Conservation (phyloP, 306 rosid species). For the Cucurbita moschata region DNA sequence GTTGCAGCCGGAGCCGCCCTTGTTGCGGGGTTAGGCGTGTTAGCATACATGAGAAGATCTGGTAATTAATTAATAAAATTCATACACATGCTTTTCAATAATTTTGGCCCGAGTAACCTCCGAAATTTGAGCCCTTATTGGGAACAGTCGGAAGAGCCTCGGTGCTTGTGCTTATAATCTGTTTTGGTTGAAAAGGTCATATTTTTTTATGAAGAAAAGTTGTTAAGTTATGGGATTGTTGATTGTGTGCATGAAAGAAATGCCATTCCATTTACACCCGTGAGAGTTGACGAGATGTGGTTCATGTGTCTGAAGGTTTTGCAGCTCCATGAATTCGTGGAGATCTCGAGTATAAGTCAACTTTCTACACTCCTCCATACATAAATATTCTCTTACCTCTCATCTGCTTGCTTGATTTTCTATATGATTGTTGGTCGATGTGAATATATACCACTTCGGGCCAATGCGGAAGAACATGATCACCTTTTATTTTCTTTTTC, state of each 20-base stretch:
- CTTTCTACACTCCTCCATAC: neutral
- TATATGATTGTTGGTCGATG: neutral
- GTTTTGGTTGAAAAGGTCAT: neutral
- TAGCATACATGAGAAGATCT: constrained; percentile 37
- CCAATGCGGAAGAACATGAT: neutral
- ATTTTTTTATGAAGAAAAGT: neutral
- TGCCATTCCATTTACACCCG: neutral
- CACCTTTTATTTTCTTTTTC: neutral
- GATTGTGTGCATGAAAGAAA: neutral
- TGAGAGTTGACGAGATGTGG: neutral
- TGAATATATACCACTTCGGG: neutral
- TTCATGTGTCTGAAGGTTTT: neutral
- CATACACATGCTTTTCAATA: neutral
- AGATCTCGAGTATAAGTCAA: neutral
- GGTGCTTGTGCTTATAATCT: neutral
- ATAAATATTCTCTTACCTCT: neutral
- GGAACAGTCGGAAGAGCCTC: neutral
- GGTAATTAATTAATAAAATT: constrained; percentile 8
- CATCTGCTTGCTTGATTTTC: constrained; percentile 2
- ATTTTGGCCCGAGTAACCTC: neutral
- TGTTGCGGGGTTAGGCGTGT: constrained; percentile 47
- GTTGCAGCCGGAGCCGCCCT: constrained; percentile 71
- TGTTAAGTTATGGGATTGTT: neutral
- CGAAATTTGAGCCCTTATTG: neutral
- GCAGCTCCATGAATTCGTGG: constrained; percentile 5